Evolutionary conservation across 2,329 filamentous ascomycete species (phyloP), one percentile per base, ranked within the genome.

Genomic region (Rasamsonia emersonii): DNA sequence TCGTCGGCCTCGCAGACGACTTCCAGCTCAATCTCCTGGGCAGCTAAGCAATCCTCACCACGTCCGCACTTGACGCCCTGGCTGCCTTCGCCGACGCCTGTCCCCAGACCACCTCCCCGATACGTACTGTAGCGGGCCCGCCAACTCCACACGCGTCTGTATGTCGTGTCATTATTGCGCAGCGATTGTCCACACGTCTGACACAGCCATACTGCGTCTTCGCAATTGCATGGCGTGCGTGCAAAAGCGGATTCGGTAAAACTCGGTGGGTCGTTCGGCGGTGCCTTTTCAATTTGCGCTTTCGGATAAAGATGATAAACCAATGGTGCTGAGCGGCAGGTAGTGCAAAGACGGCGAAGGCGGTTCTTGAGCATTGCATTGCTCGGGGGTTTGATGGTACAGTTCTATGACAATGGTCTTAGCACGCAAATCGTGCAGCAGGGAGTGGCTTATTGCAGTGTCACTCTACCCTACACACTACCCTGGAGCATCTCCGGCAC

Each of bases 51-150:
- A 20, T 68, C 56, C n/a, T 65, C 63, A 24, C 79, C 80, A n/a
- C 85, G 76, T 0, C 86, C 88, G 52, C 88, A 96, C 41, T 85
- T 78, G 9, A 95, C 86, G 18, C 86, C 88, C 46, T 89, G 80
- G 48, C 86, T 79, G 18, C 86, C 86, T 46, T 93, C 85, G 25
- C 86, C 86, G 18, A 93, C 85, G 4, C 88, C 88, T 0, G 83
- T 88, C 15, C 86, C 86, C 0, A 93, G 68, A 2, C 85, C 84
- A 13, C 77, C 79, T 3, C 88, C 81, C 0, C 85, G 77, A 43
- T 85, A 82, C 10, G 69, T 70, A 21, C 79, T 80, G 54, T 94
- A 95, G 15, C 85, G 77, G 24, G 76, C 84, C 30, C 88, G 79
- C 88, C 88, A 95, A 40, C 77, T 82, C 86, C 88, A 95, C 33